Base-by-base conservation (phyloP, 306 rosid species). In the Glycyrrhiza uralensis region DNA sequence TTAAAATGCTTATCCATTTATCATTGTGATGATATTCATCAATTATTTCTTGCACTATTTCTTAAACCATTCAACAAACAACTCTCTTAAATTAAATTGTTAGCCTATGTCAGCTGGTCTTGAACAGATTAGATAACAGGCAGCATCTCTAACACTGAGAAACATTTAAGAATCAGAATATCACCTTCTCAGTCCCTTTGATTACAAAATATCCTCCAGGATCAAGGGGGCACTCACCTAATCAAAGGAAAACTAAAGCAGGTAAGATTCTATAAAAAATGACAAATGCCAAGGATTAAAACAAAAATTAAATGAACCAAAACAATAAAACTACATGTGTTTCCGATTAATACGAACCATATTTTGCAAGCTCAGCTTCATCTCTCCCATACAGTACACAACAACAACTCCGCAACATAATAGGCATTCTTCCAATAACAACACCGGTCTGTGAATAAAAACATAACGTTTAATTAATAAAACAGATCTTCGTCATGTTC, bases 201-300 rank as follows among this genome's bases (percentile, higher is more conserved):
- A 93, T 85, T 11, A 93, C 20, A 68, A 93, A 93, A 81, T 90
- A 93, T 42, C 98, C 98, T 22, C 98, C 98, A 18, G 98, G 97
- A 80, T 93, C 98, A 78, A 90, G 96, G 32, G 97, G 97, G 45
- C 98, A 93, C 82, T 93, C 98, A 50, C 98, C 96, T 92, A 55
- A 41, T 35, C 69, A 80, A 45, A 64, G 51, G 19, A 47, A 73
- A 72, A 36, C 30, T 12, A 10, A 32, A 46, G 0, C 19, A 69
- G 5, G 65, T 18, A 36, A 57, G 46, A 20, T 19, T 15, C 23
- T 15, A 32, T 67, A 39, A 55, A 80, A 44, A 54, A 55, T 39
- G 5, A 7, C 13, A 30, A 23, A 71, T 10, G 47, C 22, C 69
- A 22, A 4, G 28, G 44, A 52, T 35, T 32, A 50, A 18, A 6